Conservation (phyloP, 2,329 filamentous ascomycete genomes). For the Chrysosphaeria jannelii region DNA sequence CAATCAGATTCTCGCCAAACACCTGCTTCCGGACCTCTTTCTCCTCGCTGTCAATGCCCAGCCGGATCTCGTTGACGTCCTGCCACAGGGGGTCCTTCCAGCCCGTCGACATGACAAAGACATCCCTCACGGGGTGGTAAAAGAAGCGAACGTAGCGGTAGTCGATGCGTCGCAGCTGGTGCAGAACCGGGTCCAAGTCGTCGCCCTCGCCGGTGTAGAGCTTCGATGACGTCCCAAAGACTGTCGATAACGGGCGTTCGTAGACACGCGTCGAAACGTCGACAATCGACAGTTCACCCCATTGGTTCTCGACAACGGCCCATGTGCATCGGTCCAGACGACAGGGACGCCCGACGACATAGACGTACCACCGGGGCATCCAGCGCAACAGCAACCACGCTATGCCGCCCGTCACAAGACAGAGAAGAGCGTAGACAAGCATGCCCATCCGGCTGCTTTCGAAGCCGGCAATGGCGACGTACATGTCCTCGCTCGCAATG, state of each 20-base stretch:
- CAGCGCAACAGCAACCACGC: constrained; percentile 68
- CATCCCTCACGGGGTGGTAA: constrained; percentile 69
- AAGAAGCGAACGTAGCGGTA: constrained; percentile 88
- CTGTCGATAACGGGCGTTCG: constrained; percentile 23
- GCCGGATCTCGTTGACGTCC: constrained; percentile 40
- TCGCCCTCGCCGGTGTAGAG: constrained; percentile 6
- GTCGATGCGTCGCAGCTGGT: constrained; percentile 46
- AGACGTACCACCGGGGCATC: constrained; percentile 67
- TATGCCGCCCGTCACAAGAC: constrained; percentile 40
- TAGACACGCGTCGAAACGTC: constrained; percentile 24
- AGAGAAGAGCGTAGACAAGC: constrained; percentile 36
- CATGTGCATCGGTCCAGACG: constrained; percentile 52
- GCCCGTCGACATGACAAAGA: constrained; percentile 56
- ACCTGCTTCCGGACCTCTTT: constrained; percentile 56
- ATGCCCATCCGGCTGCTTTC: constrained; percentile 43
- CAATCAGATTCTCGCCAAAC: constrained; percentile 72
- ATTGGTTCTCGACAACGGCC: constrained; percentile 91
- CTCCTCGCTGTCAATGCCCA: constrained; percentile 67
- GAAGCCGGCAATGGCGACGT: constrained; percentile 79
- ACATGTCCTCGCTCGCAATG: constrained; percentile 77
- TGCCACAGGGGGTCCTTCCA: constrained; percentile 92
- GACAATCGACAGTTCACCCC: constrained; percentile 71
- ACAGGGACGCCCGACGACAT: constrained; percentile 35
- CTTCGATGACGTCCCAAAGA: constrained; percentile 39
- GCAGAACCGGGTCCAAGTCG: constrained; percentile 51